These are phyloP conservation scores for Neurospora intermedia DNA, from an alignment of 495 filamentous ascomycete genomes.

Conservation along the genomic window DNA sequence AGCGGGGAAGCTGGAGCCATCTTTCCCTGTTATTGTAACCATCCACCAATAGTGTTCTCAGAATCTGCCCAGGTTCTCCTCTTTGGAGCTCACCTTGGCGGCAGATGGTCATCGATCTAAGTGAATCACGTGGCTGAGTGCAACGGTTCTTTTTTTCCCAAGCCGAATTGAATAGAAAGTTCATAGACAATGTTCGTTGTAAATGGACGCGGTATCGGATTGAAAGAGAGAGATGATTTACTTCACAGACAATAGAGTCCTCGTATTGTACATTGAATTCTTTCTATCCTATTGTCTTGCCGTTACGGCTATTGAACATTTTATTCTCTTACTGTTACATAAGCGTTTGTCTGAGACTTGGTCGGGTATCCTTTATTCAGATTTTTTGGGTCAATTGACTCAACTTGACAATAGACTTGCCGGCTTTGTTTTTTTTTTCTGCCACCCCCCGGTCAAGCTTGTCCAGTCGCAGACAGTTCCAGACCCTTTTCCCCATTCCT, in stretches of 20 bases:
- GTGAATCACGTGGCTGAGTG: constrained; percentile 20
- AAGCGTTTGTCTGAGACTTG: neutral
- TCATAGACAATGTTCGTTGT: too few species aligned
- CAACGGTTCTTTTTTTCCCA: constrained; percentile 2
- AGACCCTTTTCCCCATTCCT: neutral
- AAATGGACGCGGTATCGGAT: constrained; percentile 14
- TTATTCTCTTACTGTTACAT: neutral
- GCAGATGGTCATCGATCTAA: neutral
- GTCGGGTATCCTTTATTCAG: neutral
- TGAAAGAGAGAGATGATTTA: neutral
- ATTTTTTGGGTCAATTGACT: neutral
- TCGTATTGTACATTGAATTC: constrained; percentile 24
- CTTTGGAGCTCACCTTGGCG: neutral
- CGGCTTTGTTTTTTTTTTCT: neutral
- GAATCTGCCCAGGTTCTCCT: neutral
- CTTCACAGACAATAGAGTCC: constrained; percentile 14
- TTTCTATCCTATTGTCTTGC: constrained; percentile 3
- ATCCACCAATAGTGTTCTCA: neutral
- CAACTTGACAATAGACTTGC: neutral
- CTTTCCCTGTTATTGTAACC: neutral
- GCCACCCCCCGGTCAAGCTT: neutral
- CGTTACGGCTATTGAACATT: neutral
- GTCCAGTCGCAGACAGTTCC: neutral
- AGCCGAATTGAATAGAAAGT: neutral
- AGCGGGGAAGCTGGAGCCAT: neutral